Evolutionary conservation across 1,284 basidiomycete genomes (phyloP), one percentile per base, ranked within the genome.

Genomic region (Irpex sp.): DNA sequence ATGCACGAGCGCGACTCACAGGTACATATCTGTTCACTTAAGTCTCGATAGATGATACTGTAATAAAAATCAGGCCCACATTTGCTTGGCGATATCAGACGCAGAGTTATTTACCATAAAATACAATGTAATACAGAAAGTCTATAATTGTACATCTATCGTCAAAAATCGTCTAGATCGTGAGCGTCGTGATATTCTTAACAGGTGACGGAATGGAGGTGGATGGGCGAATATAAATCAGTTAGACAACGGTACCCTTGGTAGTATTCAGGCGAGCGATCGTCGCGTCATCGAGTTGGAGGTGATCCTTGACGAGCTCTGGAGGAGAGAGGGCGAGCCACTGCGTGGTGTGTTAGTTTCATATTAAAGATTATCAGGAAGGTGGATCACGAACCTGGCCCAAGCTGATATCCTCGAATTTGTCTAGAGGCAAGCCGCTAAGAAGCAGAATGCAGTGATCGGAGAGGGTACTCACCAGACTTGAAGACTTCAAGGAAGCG

Each of bases 321-420:
- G 85, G 83, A 7, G 87, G 87, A 2, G 83, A 86, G 63, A 89
- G 75, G 1, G 87, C 87, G n/a, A 90, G 77, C 88, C 87, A 90
- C 82, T 87, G 26, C 26, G 55, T 57, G 64, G 13, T 37, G n/a
- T 57, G 31, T 46, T 5, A 35, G 60, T 49, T 17, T 9, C 9
- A 26, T 54, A n/a, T n/a, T 17, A 43, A 63, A 26, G 62, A 36
- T 43, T 71, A 36, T 31, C 36, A 6, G 26, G 5, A 26, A 26
- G 19, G 5, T 54, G 7, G 19, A 33, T n/a, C 11, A 39, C 53
- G 64, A 64, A 79, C 80, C 74, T 84, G 82, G 64, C 78, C 79
- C 64, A 88, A 75, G 68, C 83, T 86, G 65, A 89, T 76, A 70
- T 89, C 87, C 66, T 86, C 76, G 74, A 83, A 86, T 61, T 71